Base-by-base conservation (phyloP, 2,329 filamentous ascomycete species). In the Nectriaceae sp. region DNA sequence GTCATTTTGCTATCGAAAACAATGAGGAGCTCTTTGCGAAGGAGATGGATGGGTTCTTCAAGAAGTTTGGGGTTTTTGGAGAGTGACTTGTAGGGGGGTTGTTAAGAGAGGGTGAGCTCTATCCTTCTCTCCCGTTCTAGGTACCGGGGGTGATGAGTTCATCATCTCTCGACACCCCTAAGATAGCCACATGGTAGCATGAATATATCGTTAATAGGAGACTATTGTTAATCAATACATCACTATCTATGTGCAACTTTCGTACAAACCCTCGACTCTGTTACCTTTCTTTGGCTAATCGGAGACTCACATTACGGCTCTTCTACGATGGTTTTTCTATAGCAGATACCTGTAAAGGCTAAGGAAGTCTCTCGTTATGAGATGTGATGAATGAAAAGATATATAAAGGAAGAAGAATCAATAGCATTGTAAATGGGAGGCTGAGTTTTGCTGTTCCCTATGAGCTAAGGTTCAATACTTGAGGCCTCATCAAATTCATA, bases 1-100 rank as follows among this genome's bases (percentile, higher is more conserved):
- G 79, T 0, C 80, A 84, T 66, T 84, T 84, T 70, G 76, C 79
- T 13, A 52, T 69, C 11, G 69, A 72, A 60, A 66, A 55, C 1
- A 66, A 71, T 41, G 66, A 70, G 54, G 37, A 46, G 18, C 44
- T 55, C 45, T 52, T 66, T 29, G 66, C 66, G 4, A 53, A 53
- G 5, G 18, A 19, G 6, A 53, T 50, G 40, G 19, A 44, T 19
- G 47, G 33, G 2, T 53, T 53, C 22, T 44, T 53, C 19, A 40
- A 44, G 19, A 53, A 45, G 40, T 15, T 26, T 40, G 5, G 18
- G 26, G 43, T 45, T 5, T 45, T 39, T 36, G 33, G 33, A 10
- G 6, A 36, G 33, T 19, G n/a, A 36, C 16, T 6, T 29, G 24
- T 10, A 36, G 8, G 33, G 6, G 16, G 16, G 33, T 36, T 11